Conservation (phyloP, 495 filamentous ascomycete species). For the Penicillium cosmopolitanum region DNA sequence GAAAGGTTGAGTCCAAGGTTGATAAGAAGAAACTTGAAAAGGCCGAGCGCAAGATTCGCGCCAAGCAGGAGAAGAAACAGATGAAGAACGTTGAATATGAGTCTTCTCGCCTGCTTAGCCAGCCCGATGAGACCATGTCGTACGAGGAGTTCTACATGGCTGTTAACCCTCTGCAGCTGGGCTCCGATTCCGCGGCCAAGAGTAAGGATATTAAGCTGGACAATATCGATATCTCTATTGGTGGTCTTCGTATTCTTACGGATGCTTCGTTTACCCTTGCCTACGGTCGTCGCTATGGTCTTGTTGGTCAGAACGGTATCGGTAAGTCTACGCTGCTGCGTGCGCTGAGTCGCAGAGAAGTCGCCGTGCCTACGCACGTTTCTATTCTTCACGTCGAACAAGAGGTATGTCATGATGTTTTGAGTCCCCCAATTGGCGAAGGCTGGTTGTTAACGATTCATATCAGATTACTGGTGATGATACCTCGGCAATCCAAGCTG, state of each 20-base stretch:
- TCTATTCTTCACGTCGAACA: constrained; percentile 99
- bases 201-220: constrained; percentile 99
- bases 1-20: constrained; percentile 96
- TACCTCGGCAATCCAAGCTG: constrained; percentile 91
- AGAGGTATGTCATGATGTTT: constrained; percentile 62
- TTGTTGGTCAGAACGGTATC: constrained; percentile 99
- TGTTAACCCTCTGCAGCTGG: constrained; percentile 94
- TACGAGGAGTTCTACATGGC: constrained; percentile 99
- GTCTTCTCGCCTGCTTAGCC: constrained; percentile 85
- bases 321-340: constrained; percentile 95
- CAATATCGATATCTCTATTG: constrained; percentile 90
- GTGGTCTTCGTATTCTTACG: constrained; percentile 83
- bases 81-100: constrained; percentile 99
- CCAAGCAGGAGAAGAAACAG: constrained; percentile 96
- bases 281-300: constrained; percentile 92
- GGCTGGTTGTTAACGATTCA: constrained; percentile 12
- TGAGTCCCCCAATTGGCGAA: background rate
- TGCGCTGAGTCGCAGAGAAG: constrained; percentile 89
- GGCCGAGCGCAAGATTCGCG: constrained; percentile 95
- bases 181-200: constrained; percentile 72
- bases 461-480: constrained; percentile 90
- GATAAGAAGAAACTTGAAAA: constrained; percentile 99
- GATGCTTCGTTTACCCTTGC: constrained; percentile 90
- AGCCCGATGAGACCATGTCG: constrained; percentile 80
- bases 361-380: constrained; percentile 93